Base-by-base conservation (phyloP, 495 filamentous ascomycete species). In the Hyaloscypha bicolor region DNA sequence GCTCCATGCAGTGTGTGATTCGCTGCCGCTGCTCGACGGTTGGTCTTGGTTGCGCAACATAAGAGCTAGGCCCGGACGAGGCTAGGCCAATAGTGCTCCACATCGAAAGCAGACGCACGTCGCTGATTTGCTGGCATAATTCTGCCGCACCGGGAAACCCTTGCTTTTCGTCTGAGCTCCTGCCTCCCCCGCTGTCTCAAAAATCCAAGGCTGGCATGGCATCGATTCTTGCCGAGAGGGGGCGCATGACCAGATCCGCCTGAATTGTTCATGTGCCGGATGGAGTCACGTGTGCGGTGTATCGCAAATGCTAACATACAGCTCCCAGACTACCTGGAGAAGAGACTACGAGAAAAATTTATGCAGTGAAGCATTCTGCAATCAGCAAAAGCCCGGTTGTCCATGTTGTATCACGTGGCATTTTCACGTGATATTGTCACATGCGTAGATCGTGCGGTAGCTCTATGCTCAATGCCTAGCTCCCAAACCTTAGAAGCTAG, bases 1-100 rank as follows among this genome's bases (percentile, higher is more conserved):
- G 53, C 53, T 53, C 53, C 53, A 6, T 3, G 42, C 42, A 48
- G 42, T 48, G 3, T 12, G 9, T 56, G 30, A 60, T 37, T 60
- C 30, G 56, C 56, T 60, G 30, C 8, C 8, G 30, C 11, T 60
- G 56, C 29, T 60, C 3, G 56, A 60, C 30, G 53, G 9, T 25
- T 56, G 53, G 53, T 56, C 53, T 56, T 25, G 32, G 56, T 60
- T 60, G 56, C 56, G 56, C 56, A 60, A 60, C 29, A 32, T 21
- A 60, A 31, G 19, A 32, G 32, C 56, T 60, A 60, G 14, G 5
- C 30, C 30, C 11, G 6, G 5, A 37, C 37, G 14, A 48, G 21
- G 59, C 33, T 48, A 61, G 59, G 4, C 21, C n/a, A 19, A 56
- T 30, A 48, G 9, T 3, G 42, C 42, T 48, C 42, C 42, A 48